Percentiles rank a stretch among this genome's conserved stretches.
These are phyloP conservation scores for Cudoniella acicularis DNA, from an alignment of 495 filamentous ascomycete genomes.

Conservation along the genomic window DNA sequence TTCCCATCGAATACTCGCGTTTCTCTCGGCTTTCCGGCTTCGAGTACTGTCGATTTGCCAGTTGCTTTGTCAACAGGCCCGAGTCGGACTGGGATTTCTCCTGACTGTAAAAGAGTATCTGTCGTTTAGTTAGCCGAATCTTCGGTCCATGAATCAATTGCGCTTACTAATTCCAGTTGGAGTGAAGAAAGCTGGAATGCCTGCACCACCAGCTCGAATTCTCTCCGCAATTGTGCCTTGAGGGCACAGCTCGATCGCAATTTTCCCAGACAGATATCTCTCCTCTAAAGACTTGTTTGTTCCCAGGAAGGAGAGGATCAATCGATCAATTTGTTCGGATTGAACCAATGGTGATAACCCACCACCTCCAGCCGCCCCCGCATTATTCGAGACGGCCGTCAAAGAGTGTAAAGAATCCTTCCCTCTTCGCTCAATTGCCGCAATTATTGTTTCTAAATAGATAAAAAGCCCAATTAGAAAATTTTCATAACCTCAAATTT, in stretches of 20 bases:
- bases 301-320: conserved; percentile 59
- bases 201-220: conserved; percentile 59
- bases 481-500: no score
- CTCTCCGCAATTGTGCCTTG: conserved; percentile 64
- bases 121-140: neutral
- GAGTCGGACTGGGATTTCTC: conserved; percentile 54
- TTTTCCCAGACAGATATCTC: conserved; percentile 57
- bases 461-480: neutral
- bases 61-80: conserved; percentile 41
- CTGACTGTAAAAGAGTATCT: conserved; percentile 58
- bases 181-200: conserved; percentile 65
- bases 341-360: conserved; percentile 49
- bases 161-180: conserved; percentile 52
- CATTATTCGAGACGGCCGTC: conserved; percentile 65
- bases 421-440: conserved; percentile 43
- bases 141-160: neutral
- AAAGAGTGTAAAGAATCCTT: conserved; percentile 44
- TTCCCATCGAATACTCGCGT: conserved; percentile 56
- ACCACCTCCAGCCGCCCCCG: conserved; percentile 51
- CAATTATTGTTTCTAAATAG: conserved; percentile 46
- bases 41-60: conserved; percentile 34
- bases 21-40: conserved; percentile 53
- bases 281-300: conserved; percentile 63
- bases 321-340: conserved; percentile 52
- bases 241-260: conserved; percentile 61